Evolutionary conservation across 2,329 filamentous ascomycete species (phyloP), one percentile per base, ranked within the genome.

Genomic region (Colletotrichum echinochloae): DNA sequence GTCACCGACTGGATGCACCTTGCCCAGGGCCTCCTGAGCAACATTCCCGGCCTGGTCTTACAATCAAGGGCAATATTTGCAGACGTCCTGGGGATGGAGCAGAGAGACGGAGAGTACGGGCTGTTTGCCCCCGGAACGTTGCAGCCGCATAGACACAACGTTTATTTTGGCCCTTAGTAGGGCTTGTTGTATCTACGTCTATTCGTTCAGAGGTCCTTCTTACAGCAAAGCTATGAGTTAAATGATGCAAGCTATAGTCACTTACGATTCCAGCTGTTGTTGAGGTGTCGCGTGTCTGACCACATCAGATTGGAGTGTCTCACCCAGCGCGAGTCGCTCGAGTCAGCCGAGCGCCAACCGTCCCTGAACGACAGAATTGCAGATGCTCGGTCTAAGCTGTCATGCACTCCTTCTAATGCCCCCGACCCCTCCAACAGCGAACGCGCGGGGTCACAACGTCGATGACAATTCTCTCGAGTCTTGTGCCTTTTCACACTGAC

Each of bases 1-100:
- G 67, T 67, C 30, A 35, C 63, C 14, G 67, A 70, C n/a, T 70
- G 67, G 67, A 70, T 66, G 51, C 44, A 67, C 20, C 44, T 70
- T 8, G 51, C 67, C 9, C 57, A 70, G 23, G 67, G 67, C 11
- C 64, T 70, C 51, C 20, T 70, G 35, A 62, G 67, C 23, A 70
- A 70, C 44, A 67, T 67, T 5, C 56, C 64, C 1, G 1, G 41
- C 4, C 23, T 67, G 28, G 9, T 57, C 11, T 57, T 64, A 2
- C 57, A 67, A 11, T 57, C 64, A 60, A 51, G 44, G 30, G 64
- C 54, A 0, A n/a, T 67, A 1, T 62, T 70, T 18, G 60, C 64
- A 20, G 67, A 70, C 6, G 46, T 70, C 0, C 64, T 70, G 9
- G 52, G 48, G 4, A 46, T 39, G 26, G 63, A 70, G 9, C 49